These are phyloP conservation scores for Rhexocercosporidium sp. DNA, from an alignment of 2,329 filamentous ascomycete species.

Conservation along the genomic window DNA sequence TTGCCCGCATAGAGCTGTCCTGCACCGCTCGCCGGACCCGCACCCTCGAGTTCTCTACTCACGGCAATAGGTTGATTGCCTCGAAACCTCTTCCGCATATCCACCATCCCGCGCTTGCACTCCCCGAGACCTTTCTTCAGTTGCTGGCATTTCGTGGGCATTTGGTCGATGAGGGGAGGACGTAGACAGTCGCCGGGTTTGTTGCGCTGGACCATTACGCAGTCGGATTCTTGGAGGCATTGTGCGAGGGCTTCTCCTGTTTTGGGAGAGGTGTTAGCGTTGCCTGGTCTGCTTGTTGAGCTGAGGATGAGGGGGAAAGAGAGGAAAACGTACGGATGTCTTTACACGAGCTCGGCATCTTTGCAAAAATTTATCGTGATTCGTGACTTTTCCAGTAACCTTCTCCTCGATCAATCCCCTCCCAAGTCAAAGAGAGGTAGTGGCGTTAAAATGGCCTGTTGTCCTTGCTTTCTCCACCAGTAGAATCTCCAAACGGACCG, in stretches of 20 bases:
- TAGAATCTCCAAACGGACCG: neutral
- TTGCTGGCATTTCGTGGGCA: slow-evolving; percentile 89
- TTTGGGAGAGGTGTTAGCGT: neutral
- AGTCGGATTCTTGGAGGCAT: slow-evolving; percentile 96
- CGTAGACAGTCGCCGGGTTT: slow-evolving; percentile 87
- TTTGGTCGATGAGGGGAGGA: slow-evolving; percentile 76
- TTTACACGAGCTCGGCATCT: slow-evolving; percentile 94
- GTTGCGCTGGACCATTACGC: slow-evolving; percentile 91
- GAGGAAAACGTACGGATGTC: slow-evolving; percentile 77
- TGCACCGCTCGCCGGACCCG: slow-evolving; percentile 50
- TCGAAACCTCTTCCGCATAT: slow-evolving; percentile 98
- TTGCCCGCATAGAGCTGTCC: slow-evolving; percentile 81
- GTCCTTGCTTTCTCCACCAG: neutral
- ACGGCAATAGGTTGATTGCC: slow-evolving; percentile 84
- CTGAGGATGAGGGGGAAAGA: slow-evolving; percentile 9
- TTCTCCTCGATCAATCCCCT: slow-evolving; percentile 7
- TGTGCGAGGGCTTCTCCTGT: slow-evolving; percentile 88
- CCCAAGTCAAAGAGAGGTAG: slow-evolving; percentile 12
- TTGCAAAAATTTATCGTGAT: neutral
- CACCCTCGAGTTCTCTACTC: slow-evolving; percentile 64
- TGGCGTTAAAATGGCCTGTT: slow-evolving; percentile 5
- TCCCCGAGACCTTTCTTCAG: slow-evolving; percentile 91
- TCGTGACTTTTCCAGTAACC: neutral
- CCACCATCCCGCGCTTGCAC: slow-evolving; percentile 94
- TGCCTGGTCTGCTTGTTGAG: slow-evolving; percentile 1